Percentiles rank a stretch among this genome's conserved stretches.
phyloP scores from a whole-genome alignment of 345 rosid species.

The Melaleuca quinquenervia region DNA sequence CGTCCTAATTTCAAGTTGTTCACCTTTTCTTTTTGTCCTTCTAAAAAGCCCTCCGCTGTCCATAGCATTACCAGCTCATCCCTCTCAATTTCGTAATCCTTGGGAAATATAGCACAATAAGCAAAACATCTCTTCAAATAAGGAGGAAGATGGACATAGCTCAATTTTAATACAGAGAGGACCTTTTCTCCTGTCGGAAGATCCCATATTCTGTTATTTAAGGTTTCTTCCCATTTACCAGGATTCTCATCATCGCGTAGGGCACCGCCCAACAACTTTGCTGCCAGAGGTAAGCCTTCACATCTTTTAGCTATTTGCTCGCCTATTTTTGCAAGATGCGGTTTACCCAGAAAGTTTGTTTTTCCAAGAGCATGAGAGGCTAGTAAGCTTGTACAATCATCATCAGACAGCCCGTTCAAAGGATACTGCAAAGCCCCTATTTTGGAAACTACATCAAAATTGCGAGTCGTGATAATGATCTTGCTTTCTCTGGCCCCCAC shows the following conservation, averaged over 20 bases:
- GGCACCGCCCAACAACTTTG: not conserved
- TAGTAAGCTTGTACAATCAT: not conserved
- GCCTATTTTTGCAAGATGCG: not conserved
- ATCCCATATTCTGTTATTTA: not conserved
- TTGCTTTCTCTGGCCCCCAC: not conserved
- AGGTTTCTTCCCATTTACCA: not conserved
- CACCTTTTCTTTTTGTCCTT: not conserved
- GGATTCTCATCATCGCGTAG: not conserved
- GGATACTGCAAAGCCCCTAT: not conserved
- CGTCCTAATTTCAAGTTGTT: not conserved
- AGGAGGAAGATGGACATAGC: not conserved
- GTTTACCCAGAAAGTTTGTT: not conserved
- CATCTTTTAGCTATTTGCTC: not conserved
- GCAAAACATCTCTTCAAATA: not conserved
- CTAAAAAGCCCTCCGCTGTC: not conserved
- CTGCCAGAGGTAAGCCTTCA: not conserved
- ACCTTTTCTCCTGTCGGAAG: not conserved
- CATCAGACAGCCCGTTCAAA: not conserved
- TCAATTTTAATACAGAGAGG: not conserved
- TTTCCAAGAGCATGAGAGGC: not conserved
- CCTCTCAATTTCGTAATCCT: not conserved
- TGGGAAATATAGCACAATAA: not conserved
- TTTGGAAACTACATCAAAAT: not conserved
- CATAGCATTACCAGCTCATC: not conserved
- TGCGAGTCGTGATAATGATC: not conserved